These are phyloP conservation scores for Acorus gramineus DNA, from an alignment of 106 monocot species.

Conservation along the genomic window DNA sequence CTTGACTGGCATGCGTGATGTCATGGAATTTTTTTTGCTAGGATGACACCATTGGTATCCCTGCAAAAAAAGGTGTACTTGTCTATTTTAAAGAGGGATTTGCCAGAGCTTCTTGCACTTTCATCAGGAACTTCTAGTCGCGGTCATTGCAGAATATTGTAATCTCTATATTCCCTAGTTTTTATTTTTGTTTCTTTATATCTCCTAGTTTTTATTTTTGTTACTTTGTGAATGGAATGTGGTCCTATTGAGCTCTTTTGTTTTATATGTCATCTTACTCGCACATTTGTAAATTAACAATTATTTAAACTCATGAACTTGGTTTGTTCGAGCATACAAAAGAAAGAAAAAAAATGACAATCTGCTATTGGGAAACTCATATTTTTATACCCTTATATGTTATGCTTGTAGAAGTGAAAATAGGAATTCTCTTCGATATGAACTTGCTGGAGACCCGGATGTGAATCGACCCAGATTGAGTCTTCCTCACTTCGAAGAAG, in stretches of 20 bases:
- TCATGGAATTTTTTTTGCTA: slow-evolving; percentile 16
- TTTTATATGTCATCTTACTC: neutral
- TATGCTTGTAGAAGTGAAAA: too few species aligned
- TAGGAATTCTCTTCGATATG: slow-evolving; percentile 4
- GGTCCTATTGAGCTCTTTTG: neutral
- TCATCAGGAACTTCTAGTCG: slow-evolving; percentile 42
- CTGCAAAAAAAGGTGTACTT: slow-evolving; percentile 88
- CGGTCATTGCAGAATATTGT: slow-evolving; percentile 95
- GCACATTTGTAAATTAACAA: neutral
- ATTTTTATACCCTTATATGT: too few species aligned
- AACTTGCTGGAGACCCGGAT: slow-evolving; percentile 41
- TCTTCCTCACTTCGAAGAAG: slow-evolving; percentile 12
- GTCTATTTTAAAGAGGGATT: slow-evolving; percentile 83
- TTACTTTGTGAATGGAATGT: neutral
- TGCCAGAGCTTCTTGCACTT: slow-evolving; percentile 76
- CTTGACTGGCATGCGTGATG: neutral
- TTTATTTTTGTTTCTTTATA: neutral
- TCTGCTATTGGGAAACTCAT: too few species aligned
- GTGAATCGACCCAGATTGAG: slow-evolving; percentile 43
- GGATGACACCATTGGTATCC: slow-evolving; percentile 59
- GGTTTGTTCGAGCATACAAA: too few species aligned
- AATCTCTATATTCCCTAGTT: slow-evolving; percentile 9
- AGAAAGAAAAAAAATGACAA: too few species aligned
- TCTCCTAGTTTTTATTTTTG: neutral
- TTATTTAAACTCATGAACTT: too few species aligned